These are phyloP conservation scores for Calonectria crousiana DNA, from an alignment of 2,329 filamentous ascomycete genomes.

Conservation along the genomic window DNA sequence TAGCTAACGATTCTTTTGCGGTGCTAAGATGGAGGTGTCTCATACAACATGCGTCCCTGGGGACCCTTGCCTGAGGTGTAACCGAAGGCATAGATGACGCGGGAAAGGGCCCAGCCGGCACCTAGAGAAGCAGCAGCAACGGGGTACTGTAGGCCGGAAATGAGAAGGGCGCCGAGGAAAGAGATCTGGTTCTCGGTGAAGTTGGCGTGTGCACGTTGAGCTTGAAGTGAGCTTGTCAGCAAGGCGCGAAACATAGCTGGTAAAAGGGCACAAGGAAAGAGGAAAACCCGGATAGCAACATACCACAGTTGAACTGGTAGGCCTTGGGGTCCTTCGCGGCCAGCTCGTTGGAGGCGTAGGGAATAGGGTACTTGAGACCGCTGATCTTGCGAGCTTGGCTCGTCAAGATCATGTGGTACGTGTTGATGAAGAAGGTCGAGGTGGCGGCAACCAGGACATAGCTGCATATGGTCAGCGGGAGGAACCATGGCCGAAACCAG, in stretches of 20 bases:
- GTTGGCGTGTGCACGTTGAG: constrained; percentile 73
- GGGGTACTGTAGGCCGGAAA: constrained; percentile 69
- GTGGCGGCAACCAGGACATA: constrained; percentile 71
- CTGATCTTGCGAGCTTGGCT: constrained; percentile 63
- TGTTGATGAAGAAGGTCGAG: constrained; percentile 69
- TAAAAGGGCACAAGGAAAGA: not conserved
- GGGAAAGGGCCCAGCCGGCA: constrained; percentile 63
- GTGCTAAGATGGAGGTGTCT: constrained; percentile 11
- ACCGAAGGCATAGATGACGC: constrained; percentile 67
- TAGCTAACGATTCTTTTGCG: constrained; percentile 26
- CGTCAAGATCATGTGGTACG: constrained; percentile 63
- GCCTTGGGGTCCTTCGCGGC: constrained; percentile 67
- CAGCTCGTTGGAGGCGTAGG: constrained; percentile 67
- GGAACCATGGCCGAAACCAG: not conserved
- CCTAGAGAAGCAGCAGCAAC: constrained; percentile 62
- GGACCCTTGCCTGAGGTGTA: constrained; percentile 62
- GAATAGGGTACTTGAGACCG: constrained; percentile 67
- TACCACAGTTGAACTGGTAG: constrained; percentile 73
- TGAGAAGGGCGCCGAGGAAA: constrained; percentile 64
- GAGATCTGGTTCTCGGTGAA: constrained; percentile 72
- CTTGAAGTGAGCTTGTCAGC: constrained; percentile 45
- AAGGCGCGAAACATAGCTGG: not conserved
- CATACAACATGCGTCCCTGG: constrained; percentile 56
- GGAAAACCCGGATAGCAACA: constrained; percentile 20
- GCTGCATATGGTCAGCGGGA: constrained; percentile 53